Base-by-base conservation (phyloP, 371 early-diverging fungal species). In the Mucor plumbeus region DNA sequence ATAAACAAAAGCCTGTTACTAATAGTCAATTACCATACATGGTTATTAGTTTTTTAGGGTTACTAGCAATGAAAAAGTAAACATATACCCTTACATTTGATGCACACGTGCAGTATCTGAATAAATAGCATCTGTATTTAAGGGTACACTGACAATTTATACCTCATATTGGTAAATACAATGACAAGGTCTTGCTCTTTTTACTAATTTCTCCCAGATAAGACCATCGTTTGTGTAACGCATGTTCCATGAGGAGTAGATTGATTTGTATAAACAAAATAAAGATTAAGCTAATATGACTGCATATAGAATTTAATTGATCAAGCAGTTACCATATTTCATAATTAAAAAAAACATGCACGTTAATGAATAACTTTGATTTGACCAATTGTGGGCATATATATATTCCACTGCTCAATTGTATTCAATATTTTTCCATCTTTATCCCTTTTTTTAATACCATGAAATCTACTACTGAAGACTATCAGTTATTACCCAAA, bases 401-500 rank as follows among this genome's bases (percentile, higher is more conserved):
- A 44, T 44, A 44, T 17, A 44, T 17, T 44, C 3, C 44, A 15
- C 5, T 7, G 8, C 44, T 44, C 1, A 17, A 44, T 41, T 7
- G 34, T 43, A 1, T 14, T 67, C 44, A n/a, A 11, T 26, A 55
- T 54, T 41, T 39, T 13, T 35, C 43, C 21, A 43, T 55, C 10
- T 55, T 38, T 44, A 21, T 26, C 14, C 53, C 9, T 59, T 53
- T 4, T 14, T 41, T 55, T 47, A 11, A 17, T 31, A 48, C 41
- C 40, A 48, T 50, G n/a, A 1, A 31, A 19, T 15, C 53, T 8
- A 21, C 36, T 31, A 14, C 35, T 50, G 60, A 69, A 55, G 60
- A 50, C 13, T 64, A 60, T 44, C 64, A 64, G 39, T 60, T 69
- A 34, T 13, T 64, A 13, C 60, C 64, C 19, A 64, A 41, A 47